These are phyloP conservation scores for Helenozyma rhizophorensis DNA, from an alignment of 805 yeast species.

Conservation along the genomic window DNA sequence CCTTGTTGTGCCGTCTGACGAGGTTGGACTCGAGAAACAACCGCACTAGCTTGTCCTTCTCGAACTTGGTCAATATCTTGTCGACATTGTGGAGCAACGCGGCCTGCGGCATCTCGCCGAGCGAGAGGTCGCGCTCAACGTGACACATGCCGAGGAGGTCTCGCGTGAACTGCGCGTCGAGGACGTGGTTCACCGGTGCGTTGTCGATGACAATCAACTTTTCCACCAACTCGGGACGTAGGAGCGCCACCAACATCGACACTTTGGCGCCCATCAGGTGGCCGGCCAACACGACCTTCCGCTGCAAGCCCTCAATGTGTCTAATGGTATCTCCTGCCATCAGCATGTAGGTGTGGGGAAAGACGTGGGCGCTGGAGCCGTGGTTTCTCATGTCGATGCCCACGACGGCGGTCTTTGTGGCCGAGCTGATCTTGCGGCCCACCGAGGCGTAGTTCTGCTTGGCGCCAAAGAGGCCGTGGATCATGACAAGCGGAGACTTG, in stretches of 20 bases:
- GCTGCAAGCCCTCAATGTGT: slow-evolving; percentile 23
- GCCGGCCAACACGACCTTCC: slow-evolving; percentile 33
- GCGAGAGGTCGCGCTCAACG: slow-evolving; percentile 20
- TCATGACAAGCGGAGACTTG: slow-evolving; percentile 36
- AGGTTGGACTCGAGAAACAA: slow-evolving; percentile 38
- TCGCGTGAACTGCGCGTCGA: slow-evolving; percentile 30
- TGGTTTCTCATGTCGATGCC: slow-evolving; percentile 55
- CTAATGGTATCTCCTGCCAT: slow-evolving; percentile 41
- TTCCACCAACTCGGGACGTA: slow-evolving; percentile 34
- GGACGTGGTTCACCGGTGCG: slow-evolving; percentile 36
- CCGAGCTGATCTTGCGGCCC: slow-evolving; percentile 29
- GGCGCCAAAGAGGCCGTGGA: slow-evolving; percentile 57
- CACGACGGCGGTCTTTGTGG: slow-evolving; percentile 29
- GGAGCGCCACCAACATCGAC: slow-evolving; percentile 43
- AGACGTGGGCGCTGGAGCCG: slow-evolving; percentile 43
- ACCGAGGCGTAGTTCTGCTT: slow-evolving; percentile 39
- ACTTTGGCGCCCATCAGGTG: slow-evolving; percentile 64
- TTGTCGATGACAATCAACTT: slow-evolving; percentile 48
- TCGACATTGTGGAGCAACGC: slow-evolving; percentile 15
- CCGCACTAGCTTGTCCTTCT: slow-evolving; percentile 24
- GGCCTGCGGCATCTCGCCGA: slow-evolving; percentile 12
- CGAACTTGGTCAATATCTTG: slow-evolving; percentile 20
- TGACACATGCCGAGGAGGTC: slow-evolving; percentile 38
- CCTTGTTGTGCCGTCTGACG: slow-evolving; percentile 11
- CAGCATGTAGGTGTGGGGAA: slow-evolving; percentile 42